These are phyloP conservation scores for Pyrrhoderma noxium DNA, from an alignment of 1,284 basidiomycete species.

Conservation along the genomic window DNA sequence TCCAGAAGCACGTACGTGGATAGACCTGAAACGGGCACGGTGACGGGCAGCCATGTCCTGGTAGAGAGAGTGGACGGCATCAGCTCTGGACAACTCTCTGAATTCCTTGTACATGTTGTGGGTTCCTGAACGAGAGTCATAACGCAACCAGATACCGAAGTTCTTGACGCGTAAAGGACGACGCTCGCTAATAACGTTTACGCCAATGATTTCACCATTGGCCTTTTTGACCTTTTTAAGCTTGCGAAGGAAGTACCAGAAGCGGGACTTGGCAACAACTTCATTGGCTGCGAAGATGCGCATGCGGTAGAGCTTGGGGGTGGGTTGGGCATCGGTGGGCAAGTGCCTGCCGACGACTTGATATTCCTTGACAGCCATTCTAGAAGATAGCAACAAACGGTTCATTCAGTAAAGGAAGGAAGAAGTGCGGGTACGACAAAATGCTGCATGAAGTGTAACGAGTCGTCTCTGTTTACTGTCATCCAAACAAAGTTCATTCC, in stretches of 20 bases:
- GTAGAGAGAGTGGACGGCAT: slow-evolving; percentile 96
- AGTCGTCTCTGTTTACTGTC: too few relatives aligned
- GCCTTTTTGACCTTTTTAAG: slow-evolving; percentile 99
- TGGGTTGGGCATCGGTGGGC: slow-evolving; percentile 89
- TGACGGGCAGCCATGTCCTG: slow-evolving; percentile 99
- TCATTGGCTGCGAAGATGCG: slow-evolving; percentile 99
- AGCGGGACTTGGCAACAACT: slow-evolving; percentile 97
- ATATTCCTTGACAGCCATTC: slow-evolving; percentile 54
- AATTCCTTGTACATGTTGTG: slow-evolving; percentile 99
- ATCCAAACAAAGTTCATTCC: too few relatives aligned
- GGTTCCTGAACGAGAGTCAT: slow-evolving; percentile 96
- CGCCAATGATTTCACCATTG: slow-evolving; percentile 96
- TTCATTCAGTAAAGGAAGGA: too few relatives aligned
- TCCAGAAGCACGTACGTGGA: slow-evolving; percentile 61
- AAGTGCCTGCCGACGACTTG: slow-evolving; percentile 98
- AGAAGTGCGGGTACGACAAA: too few relatives aligned
- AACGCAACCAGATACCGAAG: slow-evolving; percentile 99
- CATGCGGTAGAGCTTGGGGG: slow-evolving; percentile 98
- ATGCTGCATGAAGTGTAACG: too few relatives aligned
- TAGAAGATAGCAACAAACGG: too few relatives aligned
- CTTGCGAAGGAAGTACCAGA: slow-evolving; percentile 99
- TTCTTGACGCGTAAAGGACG: slow-evolving; percentile 98
- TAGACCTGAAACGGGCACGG: slow-evolving; percentile 97
- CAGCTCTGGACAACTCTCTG: slow-evolving; percentile 91
- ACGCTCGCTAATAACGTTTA: slow-evolving; percentile 96